Evolutionary conservation across 148 eudicot species (phyloP), one percentile per base, ranked within the genome.

Genomic region (Rhododendron ferrugineum): DNA sequence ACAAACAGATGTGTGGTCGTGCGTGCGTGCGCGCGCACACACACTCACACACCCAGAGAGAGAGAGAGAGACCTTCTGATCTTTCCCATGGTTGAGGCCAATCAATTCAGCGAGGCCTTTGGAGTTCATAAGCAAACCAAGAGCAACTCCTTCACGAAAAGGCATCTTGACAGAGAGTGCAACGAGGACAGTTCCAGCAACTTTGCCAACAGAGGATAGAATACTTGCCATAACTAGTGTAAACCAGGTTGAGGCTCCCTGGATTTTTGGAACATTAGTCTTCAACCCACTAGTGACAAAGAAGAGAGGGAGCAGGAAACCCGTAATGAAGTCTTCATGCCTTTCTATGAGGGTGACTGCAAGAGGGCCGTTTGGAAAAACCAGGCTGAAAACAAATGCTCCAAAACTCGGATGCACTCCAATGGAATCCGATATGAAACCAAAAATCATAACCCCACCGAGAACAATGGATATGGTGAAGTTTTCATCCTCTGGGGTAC

Each of bases 71-170:
- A 85, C 87, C 80, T 85, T 70, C 49, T 85, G 87, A 73, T 85
- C 87, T 54, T 54, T 85, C 47, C 84, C 87, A 46, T 20, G 26
- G 30, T 80, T 81, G 80, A 85, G 84, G 49, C 56, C 72, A 70
- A 85, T 60, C 42, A 81, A 44, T 70, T 80, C 62, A 36, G 74
- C 15, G 32, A 70, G 40, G 30, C 87, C 84, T 70, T 80, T 81
- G 52, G 87, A 50, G 28, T 85, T 85, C 84, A 81, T 37, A 37
- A 85, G 84, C 56, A 85, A 64, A 70, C 84, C 87, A 36, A 85
- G 80, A 5, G 70, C 80, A 49, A 72, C 84, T 7, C 79, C 87
- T 72, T 85, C 87, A 3, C 52, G n/a, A 22, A 72, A 52, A 40
- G 87, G 87, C 84, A 81, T 81, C 68, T 85, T 26, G 40, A 50